Base-by-base conservation (phyloP, 225 moss, liverwort and hornwort genomes). In the Straminergon stramineum region DNA sequence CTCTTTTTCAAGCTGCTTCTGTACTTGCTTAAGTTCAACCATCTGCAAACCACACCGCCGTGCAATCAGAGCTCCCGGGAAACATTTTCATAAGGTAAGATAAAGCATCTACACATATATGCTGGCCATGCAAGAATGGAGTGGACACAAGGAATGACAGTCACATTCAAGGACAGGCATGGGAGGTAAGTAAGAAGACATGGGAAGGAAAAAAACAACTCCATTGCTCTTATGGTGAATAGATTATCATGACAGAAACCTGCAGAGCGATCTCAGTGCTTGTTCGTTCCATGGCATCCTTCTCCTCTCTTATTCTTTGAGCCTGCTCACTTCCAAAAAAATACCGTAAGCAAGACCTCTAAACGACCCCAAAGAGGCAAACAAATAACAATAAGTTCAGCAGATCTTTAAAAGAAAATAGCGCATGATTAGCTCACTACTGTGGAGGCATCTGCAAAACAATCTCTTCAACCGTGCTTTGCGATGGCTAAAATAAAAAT, bases 241-340 rank as follows among this genome's bases (percentile, higher is more conserved):
- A 48, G 37, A 70, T 60, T n/a, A 79, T 79, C 39, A 71, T 75
- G 87, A 87, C 55, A 87, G 41, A 89, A 87, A 95, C 95, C 95
- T 95, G 93, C 39, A 95, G 84, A 92, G 95, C 95, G 81, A 95
- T 93, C 81, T 95, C 95, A 64, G 95, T 95, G 93, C 92, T 92
- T 67, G 84, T 86, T 82, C 92, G 92, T 87, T 95, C 95, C 88
- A 95, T 75, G 32, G 87, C 90, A 71, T 92, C 95, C 86, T 93
- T 94, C 80, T 93, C 92, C 77, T 88, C 90, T 84, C 84, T 92
- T 81, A 90, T 81, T 89, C 82, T 88, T 34, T 85, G 86, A 64
- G 89, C 90, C 95, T 95, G 88, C 76, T 60, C 66, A 81, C 53
- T 61, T 68, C 79, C 74, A 80, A 79, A 89, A 77, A 28, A 75